Base-by-base conservation (phyloP, 257 asterid species). In the Paulownia fortunei region DNA sequence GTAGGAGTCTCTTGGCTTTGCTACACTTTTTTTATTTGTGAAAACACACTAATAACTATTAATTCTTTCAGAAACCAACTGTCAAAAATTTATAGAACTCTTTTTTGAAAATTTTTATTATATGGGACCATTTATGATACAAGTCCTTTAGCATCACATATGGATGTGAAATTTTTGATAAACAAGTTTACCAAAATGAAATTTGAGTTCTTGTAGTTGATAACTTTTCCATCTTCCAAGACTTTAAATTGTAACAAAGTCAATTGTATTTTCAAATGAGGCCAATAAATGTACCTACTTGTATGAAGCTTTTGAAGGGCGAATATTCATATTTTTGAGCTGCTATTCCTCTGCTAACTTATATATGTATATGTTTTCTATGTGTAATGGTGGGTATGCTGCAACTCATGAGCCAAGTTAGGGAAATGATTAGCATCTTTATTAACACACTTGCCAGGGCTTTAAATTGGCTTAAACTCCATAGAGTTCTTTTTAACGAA, bases 1-100 rank as follows among this genome's bases (percentile, higher is more conserved):
- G 8, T 56, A 16, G 66, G 73, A 49, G 23, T 46, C 26, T 21
- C 32, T 64, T 76, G 34, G 3, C 62, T 63, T 65, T 64, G 62
- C 34, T 34, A 62, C 66, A 49, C 44, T 63, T 63, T 19, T 12
- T 11, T 13, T 52, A 5, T 10, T 72, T 18, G 21, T 24, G 2
- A 7, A n/a, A 21, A 18, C 36, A 26, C 44, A 46, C 19, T 39
- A 19, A 10, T 12, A 19, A 21, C 10, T 27, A 60, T 11, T 24
- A 18, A 16, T 16, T 36, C 18, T 55, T 41, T 39, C 68, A 39
- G 51, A 30, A 13, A 12, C 23, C 37, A 36, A 12, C 46, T 54
- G 21, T 30, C 15, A 65, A 18, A 37, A 39, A 16, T 0, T 8
- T 65, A 11, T 65, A 21, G 3, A 15, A 15, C 23, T 19, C 32